Conservation (phyloP, 1,284 basidiomycete species). For the Athelia sp. region DNA sequence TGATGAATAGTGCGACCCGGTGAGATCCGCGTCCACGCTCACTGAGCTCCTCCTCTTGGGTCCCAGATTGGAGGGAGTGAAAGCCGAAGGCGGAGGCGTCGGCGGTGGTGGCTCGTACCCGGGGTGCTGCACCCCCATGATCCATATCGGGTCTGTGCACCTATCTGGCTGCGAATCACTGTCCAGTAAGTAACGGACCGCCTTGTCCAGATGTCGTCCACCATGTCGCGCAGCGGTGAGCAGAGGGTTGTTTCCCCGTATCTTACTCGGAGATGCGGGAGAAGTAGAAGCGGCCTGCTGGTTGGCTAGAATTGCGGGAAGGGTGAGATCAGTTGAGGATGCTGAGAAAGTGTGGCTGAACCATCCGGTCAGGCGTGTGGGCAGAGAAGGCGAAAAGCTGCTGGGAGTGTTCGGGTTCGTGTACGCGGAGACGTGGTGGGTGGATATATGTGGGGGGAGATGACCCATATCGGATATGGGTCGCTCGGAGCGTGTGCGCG, state of each 20-base stretch:
- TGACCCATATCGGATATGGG: conserved; percentile 7
- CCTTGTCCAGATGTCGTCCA: no score
- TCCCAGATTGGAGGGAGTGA: no score
- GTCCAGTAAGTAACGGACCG: conserved; percentile 80
- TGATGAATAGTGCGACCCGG: conserved; percentile 63
- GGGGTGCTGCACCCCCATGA: conserved; percentile 76
- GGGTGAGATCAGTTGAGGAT: conserved; percentile 65
- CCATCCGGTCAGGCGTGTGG: conserved; percentile 71
- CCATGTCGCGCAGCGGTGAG: conserved; percentile 66
- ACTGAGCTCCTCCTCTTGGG: neutral
- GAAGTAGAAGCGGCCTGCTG: conserved; percentile 18
- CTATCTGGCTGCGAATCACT: conserved; percentile 79
- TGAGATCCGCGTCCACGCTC: conserved; percentile 46
- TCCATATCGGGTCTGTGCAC: conserved; percentile 77
- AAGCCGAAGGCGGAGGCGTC: no score
- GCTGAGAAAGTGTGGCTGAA: conserved; percentile 63
- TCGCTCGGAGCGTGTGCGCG: neutral
- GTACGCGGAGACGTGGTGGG: conserved; percentile 27
- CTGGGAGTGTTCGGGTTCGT: neutral
- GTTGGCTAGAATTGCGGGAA: conserved; percentile 54
- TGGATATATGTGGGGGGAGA: conserved; percentile 24
- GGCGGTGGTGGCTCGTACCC: conserved; percentile 45
- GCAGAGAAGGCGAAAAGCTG: conserved; percentile 33
- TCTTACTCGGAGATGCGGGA: conserved; percentile 10
- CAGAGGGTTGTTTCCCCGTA: conserved; percentile 15